A percentile compares a stretch with the other conserved stretches of the same genome.
Evolutionary conservation across 176 grass and related monocot genomes (phyloP).

Genomic region (Aegilops longissima): DNA sequence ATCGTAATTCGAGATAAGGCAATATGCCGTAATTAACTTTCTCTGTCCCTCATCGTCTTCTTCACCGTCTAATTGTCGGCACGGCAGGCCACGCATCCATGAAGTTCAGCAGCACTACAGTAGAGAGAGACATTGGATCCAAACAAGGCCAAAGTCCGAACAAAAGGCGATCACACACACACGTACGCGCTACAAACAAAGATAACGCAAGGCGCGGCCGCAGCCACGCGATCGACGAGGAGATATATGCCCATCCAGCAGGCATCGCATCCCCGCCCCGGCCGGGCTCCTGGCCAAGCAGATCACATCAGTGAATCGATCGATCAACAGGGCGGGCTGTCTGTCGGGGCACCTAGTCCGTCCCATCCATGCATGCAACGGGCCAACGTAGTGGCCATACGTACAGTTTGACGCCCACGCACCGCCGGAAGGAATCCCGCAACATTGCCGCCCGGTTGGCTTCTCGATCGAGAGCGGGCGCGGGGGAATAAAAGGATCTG

Average conservation of each 20-base stretch:
- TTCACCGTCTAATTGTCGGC: not conserved
- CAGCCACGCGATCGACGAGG: not conserved
- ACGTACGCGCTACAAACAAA: not conserved
- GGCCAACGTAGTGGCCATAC: not conserved
- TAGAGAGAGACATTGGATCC: not conserved
- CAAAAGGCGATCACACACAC: no score
- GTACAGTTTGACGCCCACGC: not conserved
- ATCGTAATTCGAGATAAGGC: not conserved
- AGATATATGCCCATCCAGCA: not conserved
- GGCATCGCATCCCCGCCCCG: not conserved
- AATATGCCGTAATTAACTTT: not conserved
- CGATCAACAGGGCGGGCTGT: no score
- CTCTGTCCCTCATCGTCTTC: no score
- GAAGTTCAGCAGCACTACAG: not conserved
- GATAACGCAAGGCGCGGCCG: not conserved
- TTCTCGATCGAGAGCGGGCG: no score
- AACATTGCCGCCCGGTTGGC: not conserved
- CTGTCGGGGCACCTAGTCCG: not conserved
- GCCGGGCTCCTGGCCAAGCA: not conserved
- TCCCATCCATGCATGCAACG: not conserved
- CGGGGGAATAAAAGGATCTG: slow-evolving; percentile 17
- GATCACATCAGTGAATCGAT: not conserved
- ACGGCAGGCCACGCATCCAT: not conserved
- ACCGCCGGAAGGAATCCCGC: slow-evolving; percentile 18
- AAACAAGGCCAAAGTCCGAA: no score